These are phyloP conservation scores for Houttuynia cordata DNA, from an alignment of 164 flowering plant genomes.

Conservation along the genomic window DNA sequence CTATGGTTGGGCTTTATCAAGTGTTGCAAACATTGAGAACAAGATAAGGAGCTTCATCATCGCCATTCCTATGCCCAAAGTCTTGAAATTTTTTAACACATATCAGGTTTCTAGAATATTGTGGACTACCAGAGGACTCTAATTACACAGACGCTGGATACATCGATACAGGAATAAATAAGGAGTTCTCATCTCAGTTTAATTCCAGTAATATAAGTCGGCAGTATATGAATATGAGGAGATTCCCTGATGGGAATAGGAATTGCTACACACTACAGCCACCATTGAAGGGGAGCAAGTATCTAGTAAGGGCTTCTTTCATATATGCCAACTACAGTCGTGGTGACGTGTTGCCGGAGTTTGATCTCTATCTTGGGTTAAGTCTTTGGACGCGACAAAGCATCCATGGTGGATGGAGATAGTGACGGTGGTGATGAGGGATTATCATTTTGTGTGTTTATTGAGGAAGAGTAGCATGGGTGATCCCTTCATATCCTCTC, in stretches of 20 bases:
- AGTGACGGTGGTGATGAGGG: conserved; percentile 8
- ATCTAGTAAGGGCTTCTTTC: conserved; percentile 34
- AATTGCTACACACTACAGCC: conserved; percentile 3
- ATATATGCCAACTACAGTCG: conserved; percentile 38
- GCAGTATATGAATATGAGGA: not conserved
- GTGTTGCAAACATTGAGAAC: too few species aligned
- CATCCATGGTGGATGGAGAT: conserved; percentile 13
- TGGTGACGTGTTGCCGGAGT: too few species aligned
- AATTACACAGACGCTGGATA: conserved; percentile 3
- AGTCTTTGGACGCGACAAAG: conserved; percentile 20
- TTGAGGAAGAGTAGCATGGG: not conserved
- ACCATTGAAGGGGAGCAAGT: conserved; percentile 6
- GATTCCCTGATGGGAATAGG: conserved; percentile 3
- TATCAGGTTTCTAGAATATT: conserved; percentile 4
- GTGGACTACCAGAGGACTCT: conserved; percentile 4
- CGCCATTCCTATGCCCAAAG: too few species aligned
- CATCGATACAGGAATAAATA: conserved; percentile 2
- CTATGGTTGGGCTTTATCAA: too few species aligned
- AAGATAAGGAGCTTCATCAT: too few species aligned
- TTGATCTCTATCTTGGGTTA: conserved; percentile 32
- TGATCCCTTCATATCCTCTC: not conserved
- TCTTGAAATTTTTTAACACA: too few species aligned
- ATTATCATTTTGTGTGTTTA: conserved; percentile 25
- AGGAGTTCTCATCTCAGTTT: not conserved
- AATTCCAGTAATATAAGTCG: not conserved